Evolutionary conservation across 139 green algal genomes (phyloP).

Genomic region (Coelastrella sp.): DNA sequence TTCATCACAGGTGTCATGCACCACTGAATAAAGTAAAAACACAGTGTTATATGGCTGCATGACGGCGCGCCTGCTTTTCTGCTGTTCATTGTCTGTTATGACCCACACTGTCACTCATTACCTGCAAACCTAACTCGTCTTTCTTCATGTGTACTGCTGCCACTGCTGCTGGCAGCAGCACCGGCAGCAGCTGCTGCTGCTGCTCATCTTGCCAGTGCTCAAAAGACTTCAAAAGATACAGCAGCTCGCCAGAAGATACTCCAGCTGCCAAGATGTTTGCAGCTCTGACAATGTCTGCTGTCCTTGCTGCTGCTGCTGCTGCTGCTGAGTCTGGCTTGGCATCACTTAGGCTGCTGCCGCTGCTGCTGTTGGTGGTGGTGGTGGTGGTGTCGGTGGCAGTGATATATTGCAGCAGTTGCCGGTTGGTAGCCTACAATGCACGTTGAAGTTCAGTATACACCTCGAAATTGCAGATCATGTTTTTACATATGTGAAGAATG

Average conservation of each 20-base stretch:
- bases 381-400: not conserved
- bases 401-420: not conserved
- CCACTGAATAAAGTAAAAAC: no score
- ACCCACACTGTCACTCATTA: no score
- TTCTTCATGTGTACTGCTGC: not conserved
- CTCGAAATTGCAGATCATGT: not conserved
- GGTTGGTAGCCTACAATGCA: not conserved
- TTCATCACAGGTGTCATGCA: no score
- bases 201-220: not conserved
- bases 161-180: conserved; percentile 23
- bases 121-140: not conserved
- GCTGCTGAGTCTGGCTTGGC: not conserved
- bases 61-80: no score
- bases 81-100: no score
- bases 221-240: conserved; percentile 36
- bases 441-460: not conserved
- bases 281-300: not conserved
- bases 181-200: not conserved
- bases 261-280: not conserved
- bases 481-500: not conserved
- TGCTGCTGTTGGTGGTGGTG: not conserved
- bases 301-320: not conserved
- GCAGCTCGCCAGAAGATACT: conserved; percentile 1
- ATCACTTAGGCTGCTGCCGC: not conserved
- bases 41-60: no score